Base-by-base conservation (phyloP, 805 yeast genomes). In the Kodamaea sagamina region DNA sequence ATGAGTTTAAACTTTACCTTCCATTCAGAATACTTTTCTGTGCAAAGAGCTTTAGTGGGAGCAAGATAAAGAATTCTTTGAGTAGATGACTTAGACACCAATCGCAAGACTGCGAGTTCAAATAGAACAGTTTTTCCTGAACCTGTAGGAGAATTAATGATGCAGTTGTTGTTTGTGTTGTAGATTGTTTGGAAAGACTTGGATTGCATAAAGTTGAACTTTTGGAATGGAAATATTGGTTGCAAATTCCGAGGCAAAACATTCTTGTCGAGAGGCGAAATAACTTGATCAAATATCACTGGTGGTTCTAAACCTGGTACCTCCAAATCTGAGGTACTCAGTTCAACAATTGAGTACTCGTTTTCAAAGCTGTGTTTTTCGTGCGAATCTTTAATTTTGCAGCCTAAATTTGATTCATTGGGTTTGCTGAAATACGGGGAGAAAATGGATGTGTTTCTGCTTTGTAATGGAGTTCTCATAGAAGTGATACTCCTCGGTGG, bases 41-140 rank as follows among this genome's bases (percentile, higher is more conserved):
- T 56, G 47, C 84, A 80, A 28, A 81, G 59, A 0, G 84, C 75
- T 49, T 78, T 79, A 5, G 82, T 76, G 1, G 86, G 86, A 0
- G 84, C 84, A 32, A 81, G 67, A 48, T 80, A 81, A 2, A 79
- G 50, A 4, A 67, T 62, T 51, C 67, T 70, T 3, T 12, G 24
- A 19, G 19, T 12, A 9, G n/a, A 25, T 6, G 61, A 43, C 38
- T 62, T 61, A 13, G 51, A 36, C 16, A 68, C 52, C 6, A 65
- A 55, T 31, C 66, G 55, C 16, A 75, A 46, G 1, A 79, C 74
- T 0, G 82, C 80, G 31, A 79, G 52, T 52, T 78, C 83, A 51
- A 77, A 77, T 4, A 78, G 54, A 0, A 71, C 80, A 0, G 83
- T 77, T 48, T 79, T 79, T 0, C 84, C 83, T 11, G 41, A 39